Evolutionary conservation across 2,329 filamentous ascomycete species (phyloP), one percentile per base, ranked within the genome.

Genomic region (Colletotrichum cuscutae): DNA sequence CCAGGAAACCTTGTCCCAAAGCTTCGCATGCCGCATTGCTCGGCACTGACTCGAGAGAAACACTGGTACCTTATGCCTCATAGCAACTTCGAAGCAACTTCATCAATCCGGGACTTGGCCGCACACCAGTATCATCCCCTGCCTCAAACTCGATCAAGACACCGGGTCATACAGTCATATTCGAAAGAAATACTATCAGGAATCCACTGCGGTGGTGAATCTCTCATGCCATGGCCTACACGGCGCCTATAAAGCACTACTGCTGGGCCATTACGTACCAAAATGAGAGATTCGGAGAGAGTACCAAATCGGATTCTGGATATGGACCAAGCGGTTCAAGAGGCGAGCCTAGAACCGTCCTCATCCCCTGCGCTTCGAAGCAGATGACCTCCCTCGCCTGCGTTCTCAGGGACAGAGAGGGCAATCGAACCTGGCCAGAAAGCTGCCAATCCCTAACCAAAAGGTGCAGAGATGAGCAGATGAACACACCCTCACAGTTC

Each of bases 401-500:
- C 15, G 53, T 54, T 46, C 32, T 56, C 62, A 35, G 8, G 64
- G 6, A 9, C 42, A 15, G 22, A 22, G 32, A 63, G 24, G 46
- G 46, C 60, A 69, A 70, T 72, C 65, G 30, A 15, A 42, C 37
- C 37, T 19, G 13, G 42, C 11, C n/a, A n/a, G 19, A 32, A 52
- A 53, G 9, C 26, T 52, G 54, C 13, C 22, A 69, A 60, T 60
- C 22, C 64, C 26, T 28, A 65, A 46, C 32, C 32, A 49, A 65
- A 72, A 42, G 35, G 70, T 54, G 35, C 28, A 65, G 24, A 59
- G 60, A 63, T 69, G 53, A 46, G 66, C 70, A 72, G 32, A 72
- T 69, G 70, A 65, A 56, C 56, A 70, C 59, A 61, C 65, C 71
- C 66, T 69, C 59, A 46, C 61, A 37, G 30, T 12, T 37, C 61